phyloP scores from a whole-genome alignment of 768 basidiomycete species.

The Chlorophyllum brunneum region DNA sequence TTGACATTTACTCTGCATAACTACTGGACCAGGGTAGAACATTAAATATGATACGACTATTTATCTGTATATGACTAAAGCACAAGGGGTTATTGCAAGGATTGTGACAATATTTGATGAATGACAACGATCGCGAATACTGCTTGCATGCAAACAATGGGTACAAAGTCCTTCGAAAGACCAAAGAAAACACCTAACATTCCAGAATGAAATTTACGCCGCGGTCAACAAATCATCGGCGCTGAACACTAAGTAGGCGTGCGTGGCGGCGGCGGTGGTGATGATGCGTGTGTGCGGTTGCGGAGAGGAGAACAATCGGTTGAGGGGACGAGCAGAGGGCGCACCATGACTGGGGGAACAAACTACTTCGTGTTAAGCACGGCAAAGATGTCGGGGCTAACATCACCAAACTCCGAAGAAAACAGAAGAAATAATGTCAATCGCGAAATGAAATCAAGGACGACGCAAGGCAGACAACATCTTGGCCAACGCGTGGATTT shows the following conservation, averaged over 20 bases:
- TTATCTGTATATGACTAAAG: constrained; percentile 15
- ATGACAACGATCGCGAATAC: constrained; percentile 13
- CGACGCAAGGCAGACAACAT: constrained; percentile 82
- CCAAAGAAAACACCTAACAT: constrained; percentile 11
- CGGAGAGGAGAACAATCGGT: neutral
- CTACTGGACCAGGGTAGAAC: constrained; percentile 14
- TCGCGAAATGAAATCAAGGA: constrained; percentile 13
- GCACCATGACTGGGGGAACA: neutral
- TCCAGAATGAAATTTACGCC: constrained; percentile 5
- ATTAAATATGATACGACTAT: constrained; percentile 15
- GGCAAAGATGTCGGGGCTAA: constrained; percentile 10
- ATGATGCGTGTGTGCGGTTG: neutral
- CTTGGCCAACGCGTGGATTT: constrained; percentile 88
- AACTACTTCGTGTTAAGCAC: constrained; percentile 13
- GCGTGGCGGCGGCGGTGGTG: neutral
- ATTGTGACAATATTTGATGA: constrained; percentile 14
- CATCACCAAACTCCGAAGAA: constrained; percentile 13
- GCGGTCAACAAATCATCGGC: constrained; percentile 10
- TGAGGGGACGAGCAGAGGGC: constrained; percentile 9
- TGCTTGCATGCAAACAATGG: constrained; percentile 14
- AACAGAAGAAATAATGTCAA: constrained; percentile 9
- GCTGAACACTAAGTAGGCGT: constrained; percentile 7
- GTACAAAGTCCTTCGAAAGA: constrained; percentile 13
- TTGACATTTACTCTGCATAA: constrained; percentile 11
- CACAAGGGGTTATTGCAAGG: constrained; percentile 15